Evolutionary conservation across 1,284 basidiomycete species (phyloP).

Genomic region (Phellinidium pouzarii): DNA sequence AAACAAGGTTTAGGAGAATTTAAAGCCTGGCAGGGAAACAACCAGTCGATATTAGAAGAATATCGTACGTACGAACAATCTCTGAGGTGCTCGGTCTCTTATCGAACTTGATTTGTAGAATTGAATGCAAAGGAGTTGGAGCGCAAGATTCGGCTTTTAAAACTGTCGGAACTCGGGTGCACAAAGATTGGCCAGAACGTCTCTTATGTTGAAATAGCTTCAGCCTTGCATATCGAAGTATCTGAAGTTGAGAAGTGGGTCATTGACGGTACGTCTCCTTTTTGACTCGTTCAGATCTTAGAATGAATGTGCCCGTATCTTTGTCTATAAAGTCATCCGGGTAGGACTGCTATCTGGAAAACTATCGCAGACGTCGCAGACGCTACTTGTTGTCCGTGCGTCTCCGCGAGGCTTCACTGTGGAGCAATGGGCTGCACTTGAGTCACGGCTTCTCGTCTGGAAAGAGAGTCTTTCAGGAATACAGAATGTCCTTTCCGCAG

Average conservation of each 20-base stretch:
- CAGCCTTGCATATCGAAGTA: conserved; percentile 58
- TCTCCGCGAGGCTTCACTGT: conserved; percentile 73
- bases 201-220: conserved; percentile 67
- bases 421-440: conserved; percentile 78
- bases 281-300: neutral
- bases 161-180: conserved; percentile 74
- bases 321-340: conserved; percentile 62
- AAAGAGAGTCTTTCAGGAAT: conserved; percentile 65
- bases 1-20: conserved; percentile 62
- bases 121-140: conserved; percentile 55
- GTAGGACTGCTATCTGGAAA: conserved; percentile 78
- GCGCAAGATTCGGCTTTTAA: conserved; percentile 78
- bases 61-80: conserved; percentile 43
- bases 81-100: neutral
- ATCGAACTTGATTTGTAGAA: conserved; percentile 28
- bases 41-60: conserved; percentile 47
- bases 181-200: conserved; percentile 72
- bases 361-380: conserved; percentile 77
- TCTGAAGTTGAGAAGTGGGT: conserved; percentile 85
- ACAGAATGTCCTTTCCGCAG: conserved; percentile 58
- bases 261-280: conserved; percentile 67
- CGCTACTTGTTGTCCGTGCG: conserved; percentile 71
- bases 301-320: conserved; percentile 4
- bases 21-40: conserved; percentile 51
- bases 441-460: conserved; percentile 76